Evolutionary conservation across 2,329 filamentous ascomycete genomes (phyloP), one percentile per base, ranked within the genome.

Genomic region (Orbilia javanica): DNA sequence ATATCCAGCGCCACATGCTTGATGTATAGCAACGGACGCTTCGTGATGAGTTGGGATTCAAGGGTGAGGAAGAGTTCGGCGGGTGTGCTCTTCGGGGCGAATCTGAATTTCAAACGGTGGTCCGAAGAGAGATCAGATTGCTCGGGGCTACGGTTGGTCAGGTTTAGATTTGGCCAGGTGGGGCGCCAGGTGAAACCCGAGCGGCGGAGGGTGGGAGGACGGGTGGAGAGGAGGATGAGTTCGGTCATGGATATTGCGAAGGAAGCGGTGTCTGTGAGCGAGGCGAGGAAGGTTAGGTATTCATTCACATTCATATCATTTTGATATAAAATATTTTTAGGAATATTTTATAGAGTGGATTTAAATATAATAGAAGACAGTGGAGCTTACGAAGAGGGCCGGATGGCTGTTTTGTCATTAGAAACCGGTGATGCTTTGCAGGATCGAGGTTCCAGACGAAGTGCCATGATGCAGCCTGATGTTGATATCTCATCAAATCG

Each of bases 241-340:
- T 78, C 74, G 42, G 74, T 78, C 74, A 78, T 78, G 2, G 74
- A 72, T n/a, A 78, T 78, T n/a, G 74, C 74, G 31, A 78, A 78
- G 52, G 74, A 78, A 25, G 74, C 74, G 10, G 67, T 78, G 10
- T 78, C 74, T 78, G 36, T 4, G 50, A n/a, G n/a, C n/a, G n/a
- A n/a, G n/a, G n/a, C n/a, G n/a, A n/a, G n/a, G n/a, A n/a, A n/a
- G 5, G 29, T 6, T 31, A n/a, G 50, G 22, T 36, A 25, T 34
- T 5, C 10, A 34, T 34, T 34, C 10, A n/a, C n/a, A n/a, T n/a
- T n/a, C n/a, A n/a, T 39, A 15, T 39, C 13, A 36, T 36, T 39
- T 3, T 15, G 10, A 39, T 4, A 13, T 39, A 15, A 39, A 13
- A 39, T 39, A 39, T 5, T 15, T 48, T 0, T 22, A 25, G 34